These are phyloP conservation scores for Epichloe typhina DNA, from an alignment of 2,329 filamentous ascomycete species.

Conservation along the genomic window DNA sequence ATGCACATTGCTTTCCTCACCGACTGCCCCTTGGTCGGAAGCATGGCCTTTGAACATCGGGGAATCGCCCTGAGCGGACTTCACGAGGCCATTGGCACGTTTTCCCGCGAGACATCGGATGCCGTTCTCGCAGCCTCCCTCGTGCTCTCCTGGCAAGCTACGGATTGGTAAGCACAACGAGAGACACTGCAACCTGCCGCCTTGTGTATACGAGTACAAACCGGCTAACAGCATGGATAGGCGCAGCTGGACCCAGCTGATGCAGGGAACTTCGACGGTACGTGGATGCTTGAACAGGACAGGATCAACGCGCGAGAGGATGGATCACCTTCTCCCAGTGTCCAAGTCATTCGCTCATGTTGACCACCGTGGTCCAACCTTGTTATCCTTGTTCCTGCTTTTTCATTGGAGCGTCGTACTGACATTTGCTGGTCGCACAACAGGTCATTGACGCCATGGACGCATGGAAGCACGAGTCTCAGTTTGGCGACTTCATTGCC, in stretches of 20 bases:
- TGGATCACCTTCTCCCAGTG: too few relatives aligned
- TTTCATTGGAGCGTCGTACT: conserved; percentile 2
- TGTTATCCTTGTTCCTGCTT: not conserved
- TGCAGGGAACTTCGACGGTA: conserved; percentile 83
- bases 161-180: conserved; percentile 62
- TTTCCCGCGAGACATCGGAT: conserved; percentile 78
- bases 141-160: conserved; percentile 89
- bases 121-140: conserved; percentile 84
- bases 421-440: conserved; percentile 1
- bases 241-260: conserved; percentile 84
- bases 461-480: conserved; percentile 77
- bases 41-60: conserved; percentile 81
- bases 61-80: conserved; percentile 76
- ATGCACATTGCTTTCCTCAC: conserved; percentile 87
- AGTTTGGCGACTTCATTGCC: conserved; percentile 70
- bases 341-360: not conserved
- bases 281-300: conserved; percentile 20
- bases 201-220: not conserved
- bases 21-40: conserved; percentile 70
- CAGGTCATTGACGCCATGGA: conserved; percentile 87
- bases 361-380: not conserved
- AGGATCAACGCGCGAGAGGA: not conserved
- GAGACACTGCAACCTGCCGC: not conserved
- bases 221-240: conserved; percentile 34
- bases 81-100: conserved; percentile 73